Percentiles rank a stretch among this genome's conserved stretches.
phyloP scores from a whole-genome alignment of 106 monocot genomes.

The Allium fistulosum region DNA sequence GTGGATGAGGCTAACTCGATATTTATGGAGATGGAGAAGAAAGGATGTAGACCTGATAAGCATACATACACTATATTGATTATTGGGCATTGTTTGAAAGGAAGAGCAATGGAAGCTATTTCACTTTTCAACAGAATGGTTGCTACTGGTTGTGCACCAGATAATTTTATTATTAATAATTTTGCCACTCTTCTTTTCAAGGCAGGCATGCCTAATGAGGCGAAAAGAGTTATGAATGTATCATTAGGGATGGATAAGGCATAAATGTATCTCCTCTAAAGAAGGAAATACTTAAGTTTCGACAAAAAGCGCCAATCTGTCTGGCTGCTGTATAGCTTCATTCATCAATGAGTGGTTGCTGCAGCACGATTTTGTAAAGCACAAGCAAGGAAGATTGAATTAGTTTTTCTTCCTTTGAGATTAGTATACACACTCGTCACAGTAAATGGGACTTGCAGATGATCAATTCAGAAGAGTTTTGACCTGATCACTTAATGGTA shows the following conservation, averaged over 20 bases:
- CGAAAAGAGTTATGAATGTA: constrained; percentile 27
- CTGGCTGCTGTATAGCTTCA: constrained; percentile 3
- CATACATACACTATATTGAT: constrained; percentile 77
- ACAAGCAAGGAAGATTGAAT: too few species aligned
- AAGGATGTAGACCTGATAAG: constrained; percentile 58
- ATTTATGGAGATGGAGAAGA: constrained; percentile 43
- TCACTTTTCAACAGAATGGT: constrained; percentile 57
- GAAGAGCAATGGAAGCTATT: constrained; percentile 63
- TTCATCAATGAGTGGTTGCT: background rate
- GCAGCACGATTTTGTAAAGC: background rate
- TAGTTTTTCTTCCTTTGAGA: too few species aligned
- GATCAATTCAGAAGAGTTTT: too few species aligned
- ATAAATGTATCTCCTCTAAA: constrained; percentile 10
- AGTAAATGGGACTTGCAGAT: too few species aligned
- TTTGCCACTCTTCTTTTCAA: constrained; percentile 65
- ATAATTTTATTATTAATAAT: constrained; percentile 35
- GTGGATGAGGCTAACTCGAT: constrained; percentile 57
- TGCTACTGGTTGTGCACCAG: constrained; percentile 41
- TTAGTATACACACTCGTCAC: too few species aligned
- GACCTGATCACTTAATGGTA: too few species aligned
- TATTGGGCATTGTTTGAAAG: constrained; percentile 85
- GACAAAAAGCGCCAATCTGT: background rate
- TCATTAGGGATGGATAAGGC: constrained; percentile 7
- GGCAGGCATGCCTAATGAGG: constrained; percentile 77
- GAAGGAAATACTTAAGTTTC: constrained; percentile 1